Conservation (phyloP, 164 flowering plant species). For the Vitis riparia region DNA sequence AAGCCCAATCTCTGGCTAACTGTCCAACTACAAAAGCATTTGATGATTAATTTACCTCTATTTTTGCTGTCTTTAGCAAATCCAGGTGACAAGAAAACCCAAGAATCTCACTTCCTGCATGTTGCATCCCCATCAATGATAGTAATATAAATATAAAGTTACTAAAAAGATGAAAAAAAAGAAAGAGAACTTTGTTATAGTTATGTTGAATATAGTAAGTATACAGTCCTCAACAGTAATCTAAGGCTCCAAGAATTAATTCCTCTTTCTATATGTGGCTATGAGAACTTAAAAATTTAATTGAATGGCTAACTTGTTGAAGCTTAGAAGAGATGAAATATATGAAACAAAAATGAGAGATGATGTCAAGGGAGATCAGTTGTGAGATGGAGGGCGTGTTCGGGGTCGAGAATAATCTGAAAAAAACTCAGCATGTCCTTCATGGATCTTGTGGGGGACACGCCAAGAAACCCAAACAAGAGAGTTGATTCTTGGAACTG, state of each 20-base stretch:
- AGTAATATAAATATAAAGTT: neutral
- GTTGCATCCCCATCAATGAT: conserved; percentile 16
- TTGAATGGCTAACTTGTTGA: neutral
- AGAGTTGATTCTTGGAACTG: conserved; percentile 8
- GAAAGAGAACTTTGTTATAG: neutral
- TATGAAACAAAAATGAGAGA: too few relatives aligned
- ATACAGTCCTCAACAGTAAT: too few relatives aligned
- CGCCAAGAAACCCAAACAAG: conserved; percentile 24
- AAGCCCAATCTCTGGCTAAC: too few relatives aligned
- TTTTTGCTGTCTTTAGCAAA: conserved; percentile 11
- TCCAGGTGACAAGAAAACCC: conserved; percentile 5
- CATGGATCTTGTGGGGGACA: conserved; percentile 9
- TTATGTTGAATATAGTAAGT: neutral
- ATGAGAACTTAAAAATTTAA: too few relatives aligned
- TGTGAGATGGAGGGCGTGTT: conserved; percentile 41
- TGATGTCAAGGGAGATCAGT: conserved; percentile 4
- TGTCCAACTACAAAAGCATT: neutral
- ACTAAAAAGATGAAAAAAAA: neutral
- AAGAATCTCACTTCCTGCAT: conserved; percentile 18
- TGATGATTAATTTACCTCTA: conserved; percentile 7
- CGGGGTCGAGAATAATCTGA: conserved; percentile 39
- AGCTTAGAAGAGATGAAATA: too few relatives aligned
- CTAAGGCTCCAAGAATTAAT: too few relatives aligned
- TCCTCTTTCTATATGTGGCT: too few relatives aligned
- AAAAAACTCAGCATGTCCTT: conserved; percentile 23